Base-by-base conservation (phyloP, 345 rosid genomes). In the Heritiera littoralis region DNA sequence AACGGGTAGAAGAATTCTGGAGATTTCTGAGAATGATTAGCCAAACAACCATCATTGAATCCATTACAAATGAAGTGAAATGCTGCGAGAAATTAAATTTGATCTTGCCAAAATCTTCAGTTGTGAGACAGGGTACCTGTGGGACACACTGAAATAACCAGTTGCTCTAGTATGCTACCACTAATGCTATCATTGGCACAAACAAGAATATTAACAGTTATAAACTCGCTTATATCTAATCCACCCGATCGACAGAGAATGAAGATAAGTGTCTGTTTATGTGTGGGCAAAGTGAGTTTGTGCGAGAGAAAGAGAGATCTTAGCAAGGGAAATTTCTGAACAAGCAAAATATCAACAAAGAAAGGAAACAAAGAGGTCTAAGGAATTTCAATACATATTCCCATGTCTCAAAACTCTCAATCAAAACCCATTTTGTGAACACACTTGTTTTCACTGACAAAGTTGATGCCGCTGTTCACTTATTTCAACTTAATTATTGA, bases 11-110 rank as follows among this genome's bases (percentile, higher is more conserved):
- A 17, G 70, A 23, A 5, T 10, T 2, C 20, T 61, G 13, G 79
- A 82, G 71, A 65, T 75, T 55, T 32, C 81, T 12, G 35, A 56
- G 38, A 59, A 20, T 20, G 75, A 56, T 46, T 1, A 18, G 6
- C 49, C 8, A 38, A 32, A 4, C 41, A 63, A 32, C 67, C 6
- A 5, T 7, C 2, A 35, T 35, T 35, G 38, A 35, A 35, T 35
- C 38, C 38, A 35, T 35, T 18, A 30, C 1, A 63, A 32, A 32
- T 13, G 9, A 32, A 30, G 17, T 30, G 9, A 30, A 23, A 32
- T 32, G 67, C 17, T 63, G 43, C 13, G 18, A 5, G 18, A 61
- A 12, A 30, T 30, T 61, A 41, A 6, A 43, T 43, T 6, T 6
- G 45, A 9, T 43, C 45, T 52, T 14, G 5, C 20, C 9, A 17